Evolutionary conservation across 768 basidiomycete genomes (phyloP).

Genomic region (Naganishia vishniacii): DNA sequence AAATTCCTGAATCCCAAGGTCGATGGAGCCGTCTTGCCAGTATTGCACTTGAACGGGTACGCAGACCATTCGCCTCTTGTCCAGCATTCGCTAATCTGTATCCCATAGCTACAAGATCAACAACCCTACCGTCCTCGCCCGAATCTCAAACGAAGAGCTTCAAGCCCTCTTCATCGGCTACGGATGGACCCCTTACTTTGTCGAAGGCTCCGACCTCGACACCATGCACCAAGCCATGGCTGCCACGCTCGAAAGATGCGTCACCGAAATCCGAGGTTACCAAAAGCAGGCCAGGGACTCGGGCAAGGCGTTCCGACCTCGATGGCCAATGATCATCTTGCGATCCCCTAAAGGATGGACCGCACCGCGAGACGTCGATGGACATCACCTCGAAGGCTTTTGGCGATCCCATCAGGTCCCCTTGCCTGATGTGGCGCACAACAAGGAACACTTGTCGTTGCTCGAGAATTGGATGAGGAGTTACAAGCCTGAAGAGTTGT

Average conservation of each 20-base stretch:
- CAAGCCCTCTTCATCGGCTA: conserved; percentile 40
- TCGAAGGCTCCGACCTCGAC: conserved; percentile 41
- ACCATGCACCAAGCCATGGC: conserved; percentile 46
- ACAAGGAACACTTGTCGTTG: conserved; percentile 57
- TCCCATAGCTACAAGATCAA: conserved; percentile 35
- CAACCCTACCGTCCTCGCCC: conserved; percentile 44
- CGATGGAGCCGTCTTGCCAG: conserved; percentile 81
- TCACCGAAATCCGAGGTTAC: conserved; percentile 37
- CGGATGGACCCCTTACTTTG: conserved; percentile 44
- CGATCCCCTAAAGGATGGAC: conserved; percentile 55
- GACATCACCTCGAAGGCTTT: conserved; percentile 69
- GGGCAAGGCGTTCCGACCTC: conserved; percentile 42
- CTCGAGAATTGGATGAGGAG: conserved; percentile 69
- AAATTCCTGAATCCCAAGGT: conserved; percentile 87
- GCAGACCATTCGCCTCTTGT: conserved; percentile 44
- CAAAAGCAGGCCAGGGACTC: conserved; percentile 39
- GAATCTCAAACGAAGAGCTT: conserved; percentile 40
- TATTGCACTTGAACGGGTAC: conserved; percentile 87
- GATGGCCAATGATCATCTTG: conserved; percentile 46
- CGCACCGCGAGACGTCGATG: conserved; percentile 62
- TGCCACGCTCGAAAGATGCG: conserved; percentile 36
- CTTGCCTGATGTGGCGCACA: conserved; percentile 67
- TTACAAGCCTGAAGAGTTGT: conserved; percentile 65
- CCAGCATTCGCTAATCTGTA: not conserved
- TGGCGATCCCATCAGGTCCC: conserved; percentile 86